These are phyloP conservation scores for Arthromyces matolae DNA, from an alignment of 768 basidiomycete genomes.

Conservation along the genomic window DNA sequence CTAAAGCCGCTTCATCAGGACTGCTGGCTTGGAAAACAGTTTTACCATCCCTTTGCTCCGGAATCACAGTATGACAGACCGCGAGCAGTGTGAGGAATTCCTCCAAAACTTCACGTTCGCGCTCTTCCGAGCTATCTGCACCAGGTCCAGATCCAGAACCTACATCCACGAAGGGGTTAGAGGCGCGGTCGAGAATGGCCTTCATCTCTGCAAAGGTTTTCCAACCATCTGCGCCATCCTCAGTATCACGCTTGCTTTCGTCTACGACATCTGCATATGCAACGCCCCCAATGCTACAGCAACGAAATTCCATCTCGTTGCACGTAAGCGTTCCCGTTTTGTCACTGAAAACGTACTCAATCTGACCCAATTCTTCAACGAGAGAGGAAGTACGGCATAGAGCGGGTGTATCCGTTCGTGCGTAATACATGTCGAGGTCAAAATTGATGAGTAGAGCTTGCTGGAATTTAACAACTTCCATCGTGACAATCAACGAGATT, in stretches of 20 bases:
- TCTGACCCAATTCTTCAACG: constrained; percentile 97
- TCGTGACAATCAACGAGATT: constrained; percentile 98
- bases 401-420: constrained; percentile 91
- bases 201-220: constrained; percentile 76
- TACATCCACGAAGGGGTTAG: constrained; percentile 59
- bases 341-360: constrained; percentile 94
- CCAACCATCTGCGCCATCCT: constrained; percentile 62
- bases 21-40: constrained; percentile 93
- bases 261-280: constrained; percentile 92
- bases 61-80: constrained; percentile 98
- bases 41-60: constrained; percentile 86
- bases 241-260: constrained; percentile 68
- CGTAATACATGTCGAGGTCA: constrained; percentile 98
- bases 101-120: constrained; percentile 51
- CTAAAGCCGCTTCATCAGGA: constrained; percentile 96
- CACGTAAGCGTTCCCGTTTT: constrained; percentile 94
- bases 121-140: constrained; percentile 24
- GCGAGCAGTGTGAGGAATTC: constrained; percentile 84
- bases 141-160: constrained; percentile 33
- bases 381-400: constrained; percentile 97
- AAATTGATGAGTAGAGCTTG: constrained; percentile 97
- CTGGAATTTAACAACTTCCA: constrained; percentile 99
- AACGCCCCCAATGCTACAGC: constrained; percentile 83
- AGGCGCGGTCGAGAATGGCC: constrained; percentile 45
- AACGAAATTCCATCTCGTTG: constrained; percentile 97